These are phyloP conservation scores for Colletotrichum gloeosporioides DNA, from an alignment of 2,329 filamentous ascomycete genomes.

Conservation along the genomic window DNA sequence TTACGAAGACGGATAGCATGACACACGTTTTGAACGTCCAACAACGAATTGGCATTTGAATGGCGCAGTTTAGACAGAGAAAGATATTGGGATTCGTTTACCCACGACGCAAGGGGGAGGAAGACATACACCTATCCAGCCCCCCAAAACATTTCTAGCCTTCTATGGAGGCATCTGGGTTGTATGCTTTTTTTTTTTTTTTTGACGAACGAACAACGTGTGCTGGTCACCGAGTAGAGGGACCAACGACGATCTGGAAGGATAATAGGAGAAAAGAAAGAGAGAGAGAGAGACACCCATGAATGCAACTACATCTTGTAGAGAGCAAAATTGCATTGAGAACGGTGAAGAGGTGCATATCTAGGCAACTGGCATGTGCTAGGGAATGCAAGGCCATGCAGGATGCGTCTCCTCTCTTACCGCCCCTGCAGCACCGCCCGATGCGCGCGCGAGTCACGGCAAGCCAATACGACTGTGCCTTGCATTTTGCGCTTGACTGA, in stretches of 20 bases:
- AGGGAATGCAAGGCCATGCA: background rate
- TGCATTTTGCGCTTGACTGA: background rate
- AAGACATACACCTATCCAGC: background rate
- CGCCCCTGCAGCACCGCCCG: background rate
- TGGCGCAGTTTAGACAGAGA: constrained; percentile 18
- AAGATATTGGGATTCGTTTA: background rate
- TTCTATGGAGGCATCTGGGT: background rate
- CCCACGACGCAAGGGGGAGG: background rate
- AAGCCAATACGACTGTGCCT: background rate
- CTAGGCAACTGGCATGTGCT: background rate
- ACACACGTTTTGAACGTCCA: constrained; percentile 5
- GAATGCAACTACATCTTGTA: background rate
- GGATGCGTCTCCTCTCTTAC: background rate
- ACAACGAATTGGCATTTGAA: constrained; percentile 20
- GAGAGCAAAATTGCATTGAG: background rate
- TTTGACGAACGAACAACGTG: background rate
- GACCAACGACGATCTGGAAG: background rate
- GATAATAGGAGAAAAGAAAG: background rate
- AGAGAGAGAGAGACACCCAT: background rate
- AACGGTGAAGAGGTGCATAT: background rate
- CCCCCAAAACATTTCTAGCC: background rate
- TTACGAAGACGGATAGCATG: constrained; percentile 14
- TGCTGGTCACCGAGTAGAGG: constrained; percentile 3
- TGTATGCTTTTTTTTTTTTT: background rate
- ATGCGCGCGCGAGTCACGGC: background rate